Evolutionary conservation across 176 grass and related monocot genomes (phyloP).

Genomic region (Carex parvula): DNA sequence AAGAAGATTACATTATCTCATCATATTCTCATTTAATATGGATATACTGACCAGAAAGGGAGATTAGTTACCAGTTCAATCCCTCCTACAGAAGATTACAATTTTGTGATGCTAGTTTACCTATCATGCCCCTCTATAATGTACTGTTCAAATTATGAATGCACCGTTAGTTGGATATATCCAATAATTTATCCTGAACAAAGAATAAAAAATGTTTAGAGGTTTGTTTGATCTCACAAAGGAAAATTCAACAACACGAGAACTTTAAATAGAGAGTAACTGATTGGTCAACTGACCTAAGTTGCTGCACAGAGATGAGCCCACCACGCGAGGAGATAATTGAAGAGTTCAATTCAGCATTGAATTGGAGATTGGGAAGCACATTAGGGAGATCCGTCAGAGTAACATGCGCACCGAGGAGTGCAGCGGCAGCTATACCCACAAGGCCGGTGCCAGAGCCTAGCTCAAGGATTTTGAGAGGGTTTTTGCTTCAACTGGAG

Average conservation of each 20-base stretch:
- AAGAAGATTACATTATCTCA: neutral
- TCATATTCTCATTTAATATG: neutral
- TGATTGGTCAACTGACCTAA: constrained; percentile 43
- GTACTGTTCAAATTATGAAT: neutral
- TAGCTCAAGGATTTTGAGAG: constrained; percentile 73
- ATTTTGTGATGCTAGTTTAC: neutral
- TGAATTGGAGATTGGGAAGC: constrained; percentile 75
- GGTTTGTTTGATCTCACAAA: neutral
- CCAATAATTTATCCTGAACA: neutral
- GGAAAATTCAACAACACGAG: neutral
- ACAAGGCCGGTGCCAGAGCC: constrained; percentile 65
- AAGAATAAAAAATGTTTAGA: neutral
- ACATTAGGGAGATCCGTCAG: constrained; percentile 67
- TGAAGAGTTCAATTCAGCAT: constrained; percentile 50
- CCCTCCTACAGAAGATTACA: neutral
- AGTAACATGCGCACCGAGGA: constrained; percentile 44
- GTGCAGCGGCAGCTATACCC: constrained; percentile 53
- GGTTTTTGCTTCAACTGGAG: neutral
- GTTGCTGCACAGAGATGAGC: constrained; percentile 45
- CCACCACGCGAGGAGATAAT: constrained; percentile 45
- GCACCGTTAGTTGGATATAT: neutral
- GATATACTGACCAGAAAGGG: neutral
- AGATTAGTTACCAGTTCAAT: neutral
- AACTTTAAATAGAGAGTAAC: neutral
- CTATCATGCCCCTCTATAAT: neutral